These are phyloP conservation scores for Fusarium sp. DNA, from an alignment of 2,329 filamentous ascomycete species.

Conservation along the genomic window DNA sequence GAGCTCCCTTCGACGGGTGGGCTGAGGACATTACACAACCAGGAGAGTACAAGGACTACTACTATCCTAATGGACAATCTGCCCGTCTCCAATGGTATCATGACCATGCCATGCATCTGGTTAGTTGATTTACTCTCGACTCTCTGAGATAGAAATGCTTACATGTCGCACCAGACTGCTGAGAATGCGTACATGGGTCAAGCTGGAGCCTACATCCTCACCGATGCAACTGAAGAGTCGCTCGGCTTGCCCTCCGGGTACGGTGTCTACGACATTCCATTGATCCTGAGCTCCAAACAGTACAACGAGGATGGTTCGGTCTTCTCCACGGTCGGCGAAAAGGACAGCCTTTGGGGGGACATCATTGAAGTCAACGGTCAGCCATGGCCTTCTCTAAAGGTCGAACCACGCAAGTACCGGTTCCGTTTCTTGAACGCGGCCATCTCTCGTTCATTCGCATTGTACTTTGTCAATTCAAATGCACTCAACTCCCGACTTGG, in stretches of 20 bases:
- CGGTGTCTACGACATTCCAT: conserved; percentile 64
- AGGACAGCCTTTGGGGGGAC: conserved; percentile 64
- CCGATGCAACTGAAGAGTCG: conserved; percentile 59
- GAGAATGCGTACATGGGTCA: conserved; percentile 67
- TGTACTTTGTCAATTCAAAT: conserved; percentile 56
- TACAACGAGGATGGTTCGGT: conserved; percentile 64
- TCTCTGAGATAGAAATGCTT: not conserved
- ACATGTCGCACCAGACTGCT: conserved; percentile 51
- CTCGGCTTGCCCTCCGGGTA: conserved; percentile 60
- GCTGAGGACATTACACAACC: conserved; percentile 62
- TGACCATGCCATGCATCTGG: conserved; percentile 53
- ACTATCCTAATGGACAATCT: conserved; percentile 66
- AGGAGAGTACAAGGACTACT: conserved; percentile 70
- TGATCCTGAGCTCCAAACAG: conserved; percentile 61
- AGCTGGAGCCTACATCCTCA: conserved; percentile 65
- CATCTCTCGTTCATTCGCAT: conserved; percentile 58
- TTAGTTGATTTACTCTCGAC: conserved; percentile 19
- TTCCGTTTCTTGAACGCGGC: conserved; percentile 64
- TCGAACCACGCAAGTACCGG: conserved; percentile 70
- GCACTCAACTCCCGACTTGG: conserved; percentile 46
- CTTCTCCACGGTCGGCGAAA: conserved; percentile 56
- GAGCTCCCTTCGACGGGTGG: conserved; percentile 50
- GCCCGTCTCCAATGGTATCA: conserved; percentile 69
- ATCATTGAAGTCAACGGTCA: conserved; percentile 68
- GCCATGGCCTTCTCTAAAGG: conserved; percentile 68